Base-by-base conservation (phyloP, 306 rosid genomes). In the Vicia faba region DNA sequence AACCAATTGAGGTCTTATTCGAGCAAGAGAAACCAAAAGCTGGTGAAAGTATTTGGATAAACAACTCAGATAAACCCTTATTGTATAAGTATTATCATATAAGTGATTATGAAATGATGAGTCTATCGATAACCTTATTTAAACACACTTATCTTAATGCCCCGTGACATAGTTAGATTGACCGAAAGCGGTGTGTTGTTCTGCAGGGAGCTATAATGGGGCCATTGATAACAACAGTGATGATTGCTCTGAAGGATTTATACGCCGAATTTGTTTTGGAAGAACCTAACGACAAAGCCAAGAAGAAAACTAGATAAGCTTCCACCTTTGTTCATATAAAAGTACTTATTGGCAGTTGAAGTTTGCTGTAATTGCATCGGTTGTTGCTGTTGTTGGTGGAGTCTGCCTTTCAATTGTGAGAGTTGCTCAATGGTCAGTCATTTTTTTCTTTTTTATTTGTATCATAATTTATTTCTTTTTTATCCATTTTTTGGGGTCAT, bases 171-270 rank as follows among this genome's bases (percentile, higher is more conserved):
- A 13, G 44, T 65, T 61, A 28, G 28, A 64, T 61, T 68, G 31
- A 68, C 14, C 13, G 25, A 61, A 76, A 76, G 7, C 48, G 29
- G 63, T 68, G 4, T 57, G 31, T 57, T 56, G 19, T 75, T 71
- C 6, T 57, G 65, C 82, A 93, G 98, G 98, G 98, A 14, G 98
- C 98, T 25, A 93, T 93, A 35, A 89, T 93, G 96, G 98, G 97
- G n/a, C 98, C 98, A 20, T 84, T 89, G 73, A 88, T 93, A 69
- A 89, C 98, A 2, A 93, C 98, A 7, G 96, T 93, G 5, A 85
- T 93, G 85, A 89, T 89, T 56, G 98, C 97, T 64, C 76, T 93
- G 14, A 89, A 89, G 80, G 96, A 88, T 83, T 79, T 93, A 78
- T 89, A 93, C 55, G 86, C 87, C 29, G 98, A 93, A 68, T 93